Percentiles rank a stretch among this genome's conserved stretches.
These are phyloP conservation scores for Pouteria campechiana DNA, from an alignment of 179 eudicot species.

Conservation along the genomic window DNA sequence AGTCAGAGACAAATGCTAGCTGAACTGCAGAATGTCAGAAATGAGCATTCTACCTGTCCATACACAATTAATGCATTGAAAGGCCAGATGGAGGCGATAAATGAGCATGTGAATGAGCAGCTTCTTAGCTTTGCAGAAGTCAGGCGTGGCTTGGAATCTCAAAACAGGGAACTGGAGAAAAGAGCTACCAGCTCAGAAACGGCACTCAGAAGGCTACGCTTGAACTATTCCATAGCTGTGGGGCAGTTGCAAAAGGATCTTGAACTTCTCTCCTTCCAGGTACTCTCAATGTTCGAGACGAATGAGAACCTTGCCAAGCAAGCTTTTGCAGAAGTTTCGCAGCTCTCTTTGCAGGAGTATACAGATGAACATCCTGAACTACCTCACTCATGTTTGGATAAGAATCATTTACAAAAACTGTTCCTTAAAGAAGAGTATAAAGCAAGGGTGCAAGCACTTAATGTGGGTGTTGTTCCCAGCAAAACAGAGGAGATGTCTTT, in stretches of 20 bases:
- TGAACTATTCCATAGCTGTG: conserved; percentile 89
- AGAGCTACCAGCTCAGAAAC: conserved; percentile 73
- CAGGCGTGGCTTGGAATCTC: conserved; percentile 38
- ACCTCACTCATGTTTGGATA: too few relatives aligned
- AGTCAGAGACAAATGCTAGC: conserved; percentile 75
- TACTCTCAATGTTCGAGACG: conserved; percentile 84
- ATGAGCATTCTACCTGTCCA: conserved; percentile 74
- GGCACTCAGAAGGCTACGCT: conserved; percentile 66
- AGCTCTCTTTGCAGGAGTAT: conserved; percentile 19
- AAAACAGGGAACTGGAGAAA: conserved; percentile 74
- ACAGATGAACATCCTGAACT: too few relatives aligned
- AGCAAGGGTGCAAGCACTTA: too few relatives aligned
- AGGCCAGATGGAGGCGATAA: conserved; percentile 69
- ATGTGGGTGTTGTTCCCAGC: too few relatives aligned
- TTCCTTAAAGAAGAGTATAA: too few relatives aligned
- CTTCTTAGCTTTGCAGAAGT: conserved; percentile 47
- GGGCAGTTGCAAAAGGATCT: conserved; percentile 89
- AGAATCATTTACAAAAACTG: too few relatives aligned
- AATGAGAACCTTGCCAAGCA: conserved; percentile 67
- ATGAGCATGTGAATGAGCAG: conserved; percentile 56
- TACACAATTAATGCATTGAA: conserved; percentile 44
- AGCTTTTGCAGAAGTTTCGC: conserved; percentile 52
- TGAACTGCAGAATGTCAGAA: conserved; percentile 75
- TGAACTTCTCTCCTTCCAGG: conserved; percentile 80
- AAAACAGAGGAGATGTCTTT: too few relatives aligned